A percentile compares a stretch with the other conserved stretches of the same genome.
Conservation (phyloP, 176 grass and related monocot genomes). For the Elaeis guineensis region DNA sequence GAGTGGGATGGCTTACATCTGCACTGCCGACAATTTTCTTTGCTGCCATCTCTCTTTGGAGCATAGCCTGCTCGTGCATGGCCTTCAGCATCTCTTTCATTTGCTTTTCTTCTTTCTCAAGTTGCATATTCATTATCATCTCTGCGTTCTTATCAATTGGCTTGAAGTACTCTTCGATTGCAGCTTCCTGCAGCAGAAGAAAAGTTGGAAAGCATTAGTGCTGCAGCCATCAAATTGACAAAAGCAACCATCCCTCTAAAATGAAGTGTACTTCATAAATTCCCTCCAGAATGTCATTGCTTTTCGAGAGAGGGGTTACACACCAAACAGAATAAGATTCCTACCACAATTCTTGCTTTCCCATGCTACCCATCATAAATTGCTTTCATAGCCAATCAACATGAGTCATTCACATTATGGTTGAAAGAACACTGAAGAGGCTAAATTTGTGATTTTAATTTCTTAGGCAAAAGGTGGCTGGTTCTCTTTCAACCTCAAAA, state of each 20-base stretch:
- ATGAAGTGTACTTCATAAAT: background rate
- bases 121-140: constrained; percentile 69
- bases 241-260: constrained; percentile 2
- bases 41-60: constrained; percentile 52
- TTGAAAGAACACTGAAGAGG: too few species aligned
- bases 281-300: too few species aligned
- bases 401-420: too few species aligned
- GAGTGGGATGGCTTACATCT: constrained; percentile 4
- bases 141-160: constrained; percentile 69
- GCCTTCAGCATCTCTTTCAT: constrained; percentile 63
- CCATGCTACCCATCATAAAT: too few species aligned
- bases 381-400: too few species aligned
- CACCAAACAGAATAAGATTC: too few species aligned
- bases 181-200: constrained; percentile 49
- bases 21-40: constrained; percentile 20
- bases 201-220: constrained; percentile 1
- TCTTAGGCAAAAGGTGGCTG: too few species aligned
- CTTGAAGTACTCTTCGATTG: constrained; percentile 84
- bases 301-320: too few species aligned
- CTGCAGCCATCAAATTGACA: background rate
- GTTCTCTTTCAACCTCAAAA: too few species aligned
- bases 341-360: too few species aligned
- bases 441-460: too few species aligned
- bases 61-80: constrained; percentile 47
- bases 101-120: constrained; percentile 68